These are phyloP conservation scores for Paramecium sonneborni DNA, from an alignment of 73 alveolate species.

Conservation along the genomic window DNA sequence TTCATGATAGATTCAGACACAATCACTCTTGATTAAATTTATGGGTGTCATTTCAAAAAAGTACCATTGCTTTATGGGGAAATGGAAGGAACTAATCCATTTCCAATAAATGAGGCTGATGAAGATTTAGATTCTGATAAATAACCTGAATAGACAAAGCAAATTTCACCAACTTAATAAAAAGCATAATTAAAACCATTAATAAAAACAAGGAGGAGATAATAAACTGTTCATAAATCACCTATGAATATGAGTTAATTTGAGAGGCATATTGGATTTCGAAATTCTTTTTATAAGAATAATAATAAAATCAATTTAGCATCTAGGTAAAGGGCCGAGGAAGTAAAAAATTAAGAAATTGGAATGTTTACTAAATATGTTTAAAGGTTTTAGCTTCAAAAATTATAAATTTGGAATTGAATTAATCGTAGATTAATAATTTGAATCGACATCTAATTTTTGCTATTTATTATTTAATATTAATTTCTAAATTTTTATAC, in stretches of 20 bases:
- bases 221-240: neutral
- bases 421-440: neutral
- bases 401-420: slow-evolving; percentile 21
- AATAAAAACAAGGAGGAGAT: neutral
- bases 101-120: slow-evolving; percentile 1
- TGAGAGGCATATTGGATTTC: slow-evolving; percentile 38
- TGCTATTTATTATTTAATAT: neutral
- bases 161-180: neutral
- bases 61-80: neutral
- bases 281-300: slow-evolving; percentile 24
- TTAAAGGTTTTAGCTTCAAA: neutral
- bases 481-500: neutral
- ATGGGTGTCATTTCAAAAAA: slow-evolving; percentile 13
- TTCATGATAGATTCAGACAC: neutral
- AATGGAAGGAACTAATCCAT: slow-evolving; percentile 46
- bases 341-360: neutral
- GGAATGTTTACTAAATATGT: slow-evolving; percentile 10
- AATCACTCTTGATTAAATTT: slow-evolving; percentile 1
- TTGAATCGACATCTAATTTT: neutral
- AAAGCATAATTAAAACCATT: slow-evolving; percentile 1
- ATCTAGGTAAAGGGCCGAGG: neutral
- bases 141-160: neutral
- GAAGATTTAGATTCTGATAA: slow-evolving; percentile 29
- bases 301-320: neutral
- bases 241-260: neutral